Percentiles rank a stretch among this genome's conserved stretches.
Conservation (phyloP, 176 grass and related monocot species). For the Poa pratensis region DNA sequence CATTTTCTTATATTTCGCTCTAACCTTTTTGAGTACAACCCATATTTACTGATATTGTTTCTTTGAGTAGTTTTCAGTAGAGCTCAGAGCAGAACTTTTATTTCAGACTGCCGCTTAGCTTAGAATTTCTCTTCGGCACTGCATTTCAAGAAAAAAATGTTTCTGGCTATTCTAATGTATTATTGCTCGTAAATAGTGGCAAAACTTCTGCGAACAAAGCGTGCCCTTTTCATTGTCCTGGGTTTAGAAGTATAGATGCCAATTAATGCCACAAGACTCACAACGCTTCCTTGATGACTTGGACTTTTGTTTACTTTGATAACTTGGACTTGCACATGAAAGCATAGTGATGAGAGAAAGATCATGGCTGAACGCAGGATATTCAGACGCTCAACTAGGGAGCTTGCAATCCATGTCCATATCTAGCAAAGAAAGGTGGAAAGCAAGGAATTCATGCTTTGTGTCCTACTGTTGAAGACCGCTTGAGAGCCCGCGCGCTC, state of each 20-base stretch:
- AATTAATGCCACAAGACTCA: not conserved
- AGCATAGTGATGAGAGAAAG: not conserved
- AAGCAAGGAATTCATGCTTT: not conserved
- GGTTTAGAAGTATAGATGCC: not conserved
- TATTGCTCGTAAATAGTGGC: not conserved
- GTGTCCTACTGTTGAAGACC: not conserved
- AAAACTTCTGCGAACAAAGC: not conserved
- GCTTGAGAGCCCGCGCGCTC: too few relatives aligned
- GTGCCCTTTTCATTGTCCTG: not conserved
- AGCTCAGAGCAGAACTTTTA: constrained; percentile 5
- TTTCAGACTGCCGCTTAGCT: not conserved
- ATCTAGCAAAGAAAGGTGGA: not conserved
- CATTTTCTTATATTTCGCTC: not conserved
- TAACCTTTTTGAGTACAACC: constrained; percentile 4
- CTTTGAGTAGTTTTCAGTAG: constrained; percentile 4
- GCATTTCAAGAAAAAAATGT: not conserved
- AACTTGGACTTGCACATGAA: not conserved
- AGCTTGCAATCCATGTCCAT: not conserved
- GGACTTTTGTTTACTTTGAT: not conserved
- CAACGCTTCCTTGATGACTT: not conserved
- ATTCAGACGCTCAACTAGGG: not conserved
- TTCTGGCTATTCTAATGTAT: not conserved
- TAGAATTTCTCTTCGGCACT: not conserved
- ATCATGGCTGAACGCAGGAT: not conserved
- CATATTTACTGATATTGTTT: constrained; percentile 20